A percentile compares a stretch with the other conserved stretches of the same genome.
Conservation (phyloP, 192 early-diverging fungal species). For the Rhizophagus sp. region DNA sequence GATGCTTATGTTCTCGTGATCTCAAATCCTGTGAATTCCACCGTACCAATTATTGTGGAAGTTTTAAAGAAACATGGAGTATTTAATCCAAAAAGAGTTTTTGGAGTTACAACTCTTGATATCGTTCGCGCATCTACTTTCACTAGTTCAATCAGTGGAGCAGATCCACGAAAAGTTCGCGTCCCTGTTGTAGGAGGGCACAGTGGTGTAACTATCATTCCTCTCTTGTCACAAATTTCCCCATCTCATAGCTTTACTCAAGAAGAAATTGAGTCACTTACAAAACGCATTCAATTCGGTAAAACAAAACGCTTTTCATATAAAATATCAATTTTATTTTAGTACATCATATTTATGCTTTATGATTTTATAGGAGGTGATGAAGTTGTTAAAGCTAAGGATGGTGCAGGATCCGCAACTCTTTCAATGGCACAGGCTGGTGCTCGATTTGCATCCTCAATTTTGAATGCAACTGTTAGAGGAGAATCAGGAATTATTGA, state of each 20-base stretch:
- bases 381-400: conserved; percentile 99
- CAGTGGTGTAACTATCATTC: conserved; percentile 96
- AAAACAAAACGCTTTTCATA: not conserved
- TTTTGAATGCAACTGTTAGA: conserved; percentile 77
- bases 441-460: conserved; percentile 87
- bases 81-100: conserved; percentile 83
- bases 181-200: conserved; percentile 95
- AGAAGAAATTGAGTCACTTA: conserved; percentile 87
- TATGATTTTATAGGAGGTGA: conserved; percentile 68
- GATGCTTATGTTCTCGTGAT: conserved; percentile 88
- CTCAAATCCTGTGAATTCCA: conserved; percentile 98
- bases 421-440: conserved; percentile 89
- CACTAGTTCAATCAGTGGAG: conserved; percentile 77
- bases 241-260: conserved; percentile 67
- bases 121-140: conserved; percentile 97
- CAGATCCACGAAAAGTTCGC: conserved; percentile 68
- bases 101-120: conserved; percentile 97
- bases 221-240: conserved; percentile 83
- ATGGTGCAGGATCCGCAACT: conserved; percentile 88
- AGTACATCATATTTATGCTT: not conserved
- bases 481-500: conserved; percentile 86
- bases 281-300: conserved; percentile 95
- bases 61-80: conserved; percentile 88
- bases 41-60: conserved; percentile 94
- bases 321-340: not conserved